Conservation (phyloP, 148 eudicot genomes). For the Vaccinium darrowii region DNA sequence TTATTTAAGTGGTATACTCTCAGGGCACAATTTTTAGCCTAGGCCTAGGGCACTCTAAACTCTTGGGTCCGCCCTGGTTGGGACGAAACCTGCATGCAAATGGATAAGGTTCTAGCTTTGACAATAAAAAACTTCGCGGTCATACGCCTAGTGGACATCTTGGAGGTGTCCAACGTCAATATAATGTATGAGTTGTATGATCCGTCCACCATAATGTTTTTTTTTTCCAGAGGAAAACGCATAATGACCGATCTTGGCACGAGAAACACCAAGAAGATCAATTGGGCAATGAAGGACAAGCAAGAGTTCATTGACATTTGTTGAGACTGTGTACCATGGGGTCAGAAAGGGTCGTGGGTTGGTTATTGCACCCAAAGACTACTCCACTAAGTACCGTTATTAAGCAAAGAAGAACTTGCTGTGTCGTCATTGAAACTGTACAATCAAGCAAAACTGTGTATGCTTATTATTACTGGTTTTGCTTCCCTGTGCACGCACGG, state of each 20-base stretch:
- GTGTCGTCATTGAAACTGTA: background rate
- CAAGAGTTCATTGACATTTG: slow-evolving; percentile 50
- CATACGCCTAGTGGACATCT: slow-evolving; percentile 44
- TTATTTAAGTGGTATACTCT: too few species aligned
- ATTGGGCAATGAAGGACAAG: slow-evolving; percentile 55
- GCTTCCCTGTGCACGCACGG: too few species aligned
- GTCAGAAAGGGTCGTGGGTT: slow-evolving; percentile 50
- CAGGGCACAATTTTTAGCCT: too few species aligned
- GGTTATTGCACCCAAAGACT: slow-evolving; percentile 48
- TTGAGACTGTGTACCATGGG: slow-evolving; percentile 50
- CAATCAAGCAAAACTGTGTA: background rate
- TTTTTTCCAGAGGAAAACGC: slow-evolving; percentile 40
- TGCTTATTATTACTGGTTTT: background rate
- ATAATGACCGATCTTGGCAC: slow-evolving; percentile 58
- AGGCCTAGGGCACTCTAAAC: too few species aligned
- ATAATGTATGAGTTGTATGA: slow-evolving; percentile 55
- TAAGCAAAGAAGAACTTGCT: background rate
- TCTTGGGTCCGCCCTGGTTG: slow-evolving; percentile 58
- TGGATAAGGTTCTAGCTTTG: slow-evolving; percentile 53
- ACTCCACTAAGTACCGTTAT: slow-evolving; percentile 49
- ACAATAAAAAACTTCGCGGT: slow-evolving; percentile 51
- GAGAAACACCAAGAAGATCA: slow-evolving; percentile 52
- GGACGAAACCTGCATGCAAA: slow-evolving; percentile 94
- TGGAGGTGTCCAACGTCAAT: slow-evolving; percentile 55
- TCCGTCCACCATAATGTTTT: slow-evolving; percentile 52